Base-by-base conservation (phyloP, 2,329 filamentous ascomycete species). In the Fusarium multiceps region DNA sequence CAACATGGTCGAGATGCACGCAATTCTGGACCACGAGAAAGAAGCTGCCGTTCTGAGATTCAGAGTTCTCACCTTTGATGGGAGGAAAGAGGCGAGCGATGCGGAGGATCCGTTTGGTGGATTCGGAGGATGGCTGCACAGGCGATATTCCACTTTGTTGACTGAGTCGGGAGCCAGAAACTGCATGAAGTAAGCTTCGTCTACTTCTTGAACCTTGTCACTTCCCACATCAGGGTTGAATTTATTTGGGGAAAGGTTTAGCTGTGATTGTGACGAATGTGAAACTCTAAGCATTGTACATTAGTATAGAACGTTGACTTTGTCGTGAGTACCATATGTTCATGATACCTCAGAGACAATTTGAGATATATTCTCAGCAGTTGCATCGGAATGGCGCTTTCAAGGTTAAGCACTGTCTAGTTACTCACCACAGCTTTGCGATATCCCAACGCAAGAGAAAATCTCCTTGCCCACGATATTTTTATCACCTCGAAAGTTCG, bases 141-240 rank as follows among this genome's bases (percentile, higher is more conserved):
- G 41, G 14, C 43, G 53, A 8, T 74, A 74, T 55, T 46, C 72
- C 1, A 59, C 40, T 8, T 40, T 74, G 12, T 16, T 74, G 2
- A 56, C 72, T 7, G 69, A 74, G 47, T 59, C 72, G 5, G 72
- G 40, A 79, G 61, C 59, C 1, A 67, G 50, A 11, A 61, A 74
- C 14, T 72, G 72, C 7, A 32, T 12, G 16, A 8, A 20, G 14
- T 32, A 32, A 32, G 4, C 13, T 32, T 32, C 30, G 13, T 32
- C 30, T 32, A 4, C 13, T 32, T 32, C 30, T 32, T 32, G 27
- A 28, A 6, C 30, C 13, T 14, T 32, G 1, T 4, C 30, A 7
- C 4, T 1, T 7, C 1, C 30, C 30, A 14, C 30, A 4, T 7
- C 7, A 30, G 28, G 28, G 13, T 32, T 32, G 30, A 21, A 21